phyloP scores from a whole-genome alignment of 2,329 filamentous ascomycete species.

The Didymellaceae sp. region DNA sequence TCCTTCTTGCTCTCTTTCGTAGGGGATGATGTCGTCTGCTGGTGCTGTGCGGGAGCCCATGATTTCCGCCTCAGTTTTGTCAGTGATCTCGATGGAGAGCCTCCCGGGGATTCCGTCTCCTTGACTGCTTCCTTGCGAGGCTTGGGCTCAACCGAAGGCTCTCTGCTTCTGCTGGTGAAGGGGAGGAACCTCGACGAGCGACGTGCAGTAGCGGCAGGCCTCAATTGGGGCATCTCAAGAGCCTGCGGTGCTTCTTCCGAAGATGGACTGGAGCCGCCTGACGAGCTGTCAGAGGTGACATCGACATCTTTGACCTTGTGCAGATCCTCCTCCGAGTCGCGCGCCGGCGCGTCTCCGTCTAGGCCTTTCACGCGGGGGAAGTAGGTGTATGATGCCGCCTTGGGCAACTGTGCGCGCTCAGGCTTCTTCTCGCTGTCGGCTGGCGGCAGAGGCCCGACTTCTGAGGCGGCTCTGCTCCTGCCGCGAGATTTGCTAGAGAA shows the following conservation, averaged over 20 bases:
- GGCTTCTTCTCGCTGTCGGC: slow-evolving; percentile 23
- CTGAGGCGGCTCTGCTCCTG: slow-evolving; percentile 43
- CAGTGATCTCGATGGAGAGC: slow-evolving; percentile 42
- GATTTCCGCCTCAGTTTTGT: slow-evolving; percentile 47
- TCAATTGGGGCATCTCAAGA: slow-evolving; percentile 41
- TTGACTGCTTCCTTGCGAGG: slow-evolving; percentile 36
- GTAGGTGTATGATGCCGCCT: slow-evolving; percentile 51
- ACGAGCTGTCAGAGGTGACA: slow-evolving; percentile 47
- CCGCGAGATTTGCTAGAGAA: slow-evolving; percentile 40
- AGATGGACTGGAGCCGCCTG: slow-evolving; percentile 54
- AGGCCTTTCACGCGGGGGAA: slow-evolving; percentile 48
- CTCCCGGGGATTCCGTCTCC: slow-evolving; percentile 30
- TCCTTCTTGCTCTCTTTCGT: slow-evolving; percentile 21
- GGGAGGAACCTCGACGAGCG: slow-evolving; percentile 45
- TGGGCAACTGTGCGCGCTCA: slow-evolving; percentile 42
- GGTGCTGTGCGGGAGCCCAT: slow-evolving; percentile 39
- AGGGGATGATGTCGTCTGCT: slow-evolving; percentile 29
- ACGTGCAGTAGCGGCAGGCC: slow-evolving; percentile 40
- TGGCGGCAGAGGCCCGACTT: slow-evolving; percentile 34
- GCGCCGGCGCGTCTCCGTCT: slow-evolving; percentile 37
- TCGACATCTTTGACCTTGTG: slow-evolving; percentile 39
- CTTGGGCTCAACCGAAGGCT: slow-evolving; percentile 40
- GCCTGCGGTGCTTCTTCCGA: slow-evolving; percentile 43
- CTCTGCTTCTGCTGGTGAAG: slow-evolving; percentile 45
- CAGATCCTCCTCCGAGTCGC: slow-evolving; percentile 40